Conservation (phyloP, 2,329 filamentous ascomycete species). For the Neobulgaria alba region DNA sequence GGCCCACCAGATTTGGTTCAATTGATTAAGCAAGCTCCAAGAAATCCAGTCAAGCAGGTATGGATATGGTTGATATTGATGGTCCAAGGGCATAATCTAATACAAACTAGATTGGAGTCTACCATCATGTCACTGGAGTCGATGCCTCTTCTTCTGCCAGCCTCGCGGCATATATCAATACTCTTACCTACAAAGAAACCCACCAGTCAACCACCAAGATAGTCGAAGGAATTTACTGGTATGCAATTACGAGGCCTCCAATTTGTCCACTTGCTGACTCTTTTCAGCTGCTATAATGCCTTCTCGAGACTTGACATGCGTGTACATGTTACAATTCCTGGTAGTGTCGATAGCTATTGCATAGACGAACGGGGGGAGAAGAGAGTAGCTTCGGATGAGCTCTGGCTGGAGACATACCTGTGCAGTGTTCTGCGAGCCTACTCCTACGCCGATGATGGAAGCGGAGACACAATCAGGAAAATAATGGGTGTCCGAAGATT, state of each 20-base stretch:
- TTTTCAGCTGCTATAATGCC: constrained; percentile 83
- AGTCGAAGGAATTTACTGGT: constrained; percentile 91
- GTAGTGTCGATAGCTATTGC: constrained; percentile 93
- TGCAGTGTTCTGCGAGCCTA: constrained; percentile 92
- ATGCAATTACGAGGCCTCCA: constrained; percentile 15
- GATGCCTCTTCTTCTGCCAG: constrained; percentile 97
- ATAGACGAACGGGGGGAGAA: constrained; percentile 96
- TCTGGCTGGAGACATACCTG: constrained; percentile 96
- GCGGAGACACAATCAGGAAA: constrained; percentile 88
- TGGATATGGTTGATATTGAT: constrained; percentile 10
- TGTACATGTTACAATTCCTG: constrained; percentile 93
- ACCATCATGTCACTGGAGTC: constrained; percentile 95
- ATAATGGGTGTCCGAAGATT: constrained; percentile 96
- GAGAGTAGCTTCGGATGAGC: constrained; percentile 80
- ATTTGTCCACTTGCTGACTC: constrained; percentile 23
- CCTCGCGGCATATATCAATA: constrained; percentile 96
- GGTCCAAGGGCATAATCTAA: no score
- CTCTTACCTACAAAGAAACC: constrained; percentile 80
- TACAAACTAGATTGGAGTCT: constrained; percentile 72
- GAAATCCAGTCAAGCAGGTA: constrained; percentile 50
- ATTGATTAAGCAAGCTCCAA: constrained; percentile 66
- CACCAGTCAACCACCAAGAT: constrained; percentile 76
- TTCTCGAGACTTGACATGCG: constrained; percentile 98
- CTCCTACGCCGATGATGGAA: constrained; percentile 92
- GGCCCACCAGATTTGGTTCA: constrained; percentile 95